phyloP scores from a whole-genome alignment of 495 filamentous ascomycete species.

The Haplographium delicatum region DNA sequence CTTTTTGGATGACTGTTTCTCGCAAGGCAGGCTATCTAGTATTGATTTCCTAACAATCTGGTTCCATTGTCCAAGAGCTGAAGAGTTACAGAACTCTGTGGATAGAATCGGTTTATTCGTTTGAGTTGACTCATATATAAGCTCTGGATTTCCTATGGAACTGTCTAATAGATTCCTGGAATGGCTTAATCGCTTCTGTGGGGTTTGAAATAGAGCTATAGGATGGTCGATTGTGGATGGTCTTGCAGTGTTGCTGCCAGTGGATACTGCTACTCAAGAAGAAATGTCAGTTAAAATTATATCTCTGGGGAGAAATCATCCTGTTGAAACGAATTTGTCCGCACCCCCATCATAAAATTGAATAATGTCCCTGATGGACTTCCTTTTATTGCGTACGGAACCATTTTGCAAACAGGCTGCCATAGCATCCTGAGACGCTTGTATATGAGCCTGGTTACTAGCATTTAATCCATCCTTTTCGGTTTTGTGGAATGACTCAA shows the following conservation, averaged over 20 bases:
- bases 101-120: too few relatives aligned
- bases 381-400: neutral
- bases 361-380: constrained; percentile 12
- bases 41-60: too few relatives aligned
- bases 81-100: too few relatives aligned
- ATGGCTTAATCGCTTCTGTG: too few relatives aligned
- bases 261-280: neutral
- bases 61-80: too few relatives aligned
- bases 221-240: neutral
- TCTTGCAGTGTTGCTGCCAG: neutral
- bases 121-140: neutral
- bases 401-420: neutral
- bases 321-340: constrained; percentile 3
- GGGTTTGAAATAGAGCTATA: neutral
- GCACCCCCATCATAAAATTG: constrained; percentile 17
- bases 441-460: too few relatives aligned
- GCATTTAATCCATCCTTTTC: too few relatives aligned
- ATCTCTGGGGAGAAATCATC: neutral
- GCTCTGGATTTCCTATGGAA: neutral
- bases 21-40: too few relatives aligned
- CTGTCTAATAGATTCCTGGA: neutral
- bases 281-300: neutral
- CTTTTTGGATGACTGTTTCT: too few relatives aligned
- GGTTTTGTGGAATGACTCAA: too few relatives aligned
- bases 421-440: neutral